Evolutionary conservation across 2,329 filamentous ascomycete species (phyloP).

Genomic region (Fusarium compactum): DNA sequence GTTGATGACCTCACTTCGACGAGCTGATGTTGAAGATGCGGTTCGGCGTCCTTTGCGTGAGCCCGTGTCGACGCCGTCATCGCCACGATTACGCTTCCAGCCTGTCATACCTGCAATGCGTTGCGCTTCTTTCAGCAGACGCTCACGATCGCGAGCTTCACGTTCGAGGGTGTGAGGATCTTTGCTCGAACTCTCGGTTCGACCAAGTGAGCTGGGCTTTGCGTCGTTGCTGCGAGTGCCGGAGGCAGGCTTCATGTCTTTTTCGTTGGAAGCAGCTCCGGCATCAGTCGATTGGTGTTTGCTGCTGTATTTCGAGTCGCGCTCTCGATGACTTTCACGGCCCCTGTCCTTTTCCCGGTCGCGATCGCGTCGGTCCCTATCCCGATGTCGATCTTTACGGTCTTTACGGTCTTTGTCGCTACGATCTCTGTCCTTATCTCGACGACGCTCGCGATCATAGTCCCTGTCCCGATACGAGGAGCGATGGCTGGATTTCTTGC

Average conservation of each 20-base stretch:
- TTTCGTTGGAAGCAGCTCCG: slow-evolving; percentile 51
- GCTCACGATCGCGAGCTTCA: slow-evolving; percentile 73
- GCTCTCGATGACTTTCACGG: slow-evolving; percentile 47
- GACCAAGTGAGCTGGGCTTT: slow-evolving; percentile 52
- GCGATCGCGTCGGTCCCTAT: slow-evolving; percentile 52
- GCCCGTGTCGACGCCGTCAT: slow-evolving; percentile 53
- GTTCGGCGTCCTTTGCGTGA: slow-evolving; percentile 58
- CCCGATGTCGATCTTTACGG: slow-evolving; percentile 55
- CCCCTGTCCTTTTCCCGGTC: slow-evolving; percentile 51
- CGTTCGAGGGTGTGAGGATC: slow-evolving; percentile 75
- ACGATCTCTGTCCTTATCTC: slow-evolving; percentile 56
- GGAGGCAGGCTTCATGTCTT: slow-evolving; percentile 57
- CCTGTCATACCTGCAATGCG: slow-evolving; percentile 68
- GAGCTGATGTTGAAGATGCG: slow-evolving; percentile 47
- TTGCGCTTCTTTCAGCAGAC: slow-evolving; percentile 76
- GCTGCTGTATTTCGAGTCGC: slow-evolving; percentile 51
- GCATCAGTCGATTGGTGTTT: slow-evolving; percentile 48
- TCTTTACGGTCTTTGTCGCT: slow-evolving; percentile 55
- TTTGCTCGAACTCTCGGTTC: slow-evolving; percentile 40
- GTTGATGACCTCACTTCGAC: slow-evolving; percentile 62
- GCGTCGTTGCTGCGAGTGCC: slow-evolving; percentile 57
- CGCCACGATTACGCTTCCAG: slow-evolving; percentile 64
- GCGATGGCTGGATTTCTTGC: slow-evolving; percentile 54
- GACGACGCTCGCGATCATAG: slow-evolving; percentile 57
- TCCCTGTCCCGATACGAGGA: slow-evolving; percentile 51